These are phyloP conservation scores for Entrophospora sp. DNA, from an alignment of 192 early-diverging fungal genomes.

Conservation along the genomic window DNA sequence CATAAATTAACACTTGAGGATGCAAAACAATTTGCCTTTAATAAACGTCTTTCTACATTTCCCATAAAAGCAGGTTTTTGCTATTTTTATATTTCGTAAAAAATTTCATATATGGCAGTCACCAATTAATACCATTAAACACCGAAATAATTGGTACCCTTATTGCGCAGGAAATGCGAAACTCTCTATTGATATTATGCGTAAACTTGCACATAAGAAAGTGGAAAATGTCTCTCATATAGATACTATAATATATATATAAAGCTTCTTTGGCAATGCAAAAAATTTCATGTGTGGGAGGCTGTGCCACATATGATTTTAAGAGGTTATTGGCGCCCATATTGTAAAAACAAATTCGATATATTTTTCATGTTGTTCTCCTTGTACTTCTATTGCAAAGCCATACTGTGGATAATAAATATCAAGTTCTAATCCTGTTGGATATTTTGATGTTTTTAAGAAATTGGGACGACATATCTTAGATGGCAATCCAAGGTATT, in stretches of 20 bases:
- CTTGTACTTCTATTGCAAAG: too few species aligned
- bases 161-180: background rate
- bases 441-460: too few species aligned
- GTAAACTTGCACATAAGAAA: background rate
- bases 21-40: too few species aligned
- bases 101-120: conserved; percentile 1
- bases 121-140: background rate
- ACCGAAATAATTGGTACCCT: background rate
- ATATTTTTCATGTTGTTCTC: too few species aligned
- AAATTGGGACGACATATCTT: too few species aligned
- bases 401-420: too few species aligned
- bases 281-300: background rate
- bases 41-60: too few species aligned
- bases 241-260: background rate
- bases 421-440: too few species aligned
- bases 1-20: background rate
- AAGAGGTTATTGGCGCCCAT: background rate
- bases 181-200: background rate
- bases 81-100: too few species aligned
- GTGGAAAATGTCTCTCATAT: background rate
- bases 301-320: background rate
- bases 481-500: too few species aligned
- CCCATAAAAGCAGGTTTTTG: too few species aligned
- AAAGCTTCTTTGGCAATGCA: background rate
- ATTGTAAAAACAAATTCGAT: too few species aligned